A percentile compares a stretch with the other conserved stretches of the same genome.
These are phyloP conservation scores for Alternaria sp. DNA, from an alignment of 2,329 filamentous ascomycete genomes.

Conservation along the genomic window DNA sequence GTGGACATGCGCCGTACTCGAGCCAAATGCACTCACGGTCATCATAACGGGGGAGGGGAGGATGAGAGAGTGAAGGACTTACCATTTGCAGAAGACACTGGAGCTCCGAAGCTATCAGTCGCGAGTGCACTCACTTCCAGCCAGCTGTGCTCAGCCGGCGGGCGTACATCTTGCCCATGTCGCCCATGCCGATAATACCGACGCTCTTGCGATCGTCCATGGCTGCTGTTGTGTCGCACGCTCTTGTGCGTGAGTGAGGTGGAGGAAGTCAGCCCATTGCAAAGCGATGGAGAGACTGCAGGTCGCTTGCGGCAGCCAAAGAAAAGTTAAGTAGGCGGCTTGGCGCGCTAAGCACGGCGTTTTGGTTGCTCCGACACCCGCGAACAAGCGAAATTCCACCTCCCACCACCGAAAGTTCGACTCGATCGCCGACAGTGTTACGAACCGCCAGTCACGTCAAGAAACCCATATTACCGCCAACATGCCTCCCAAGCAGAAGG, in stretches of 20 bases:
- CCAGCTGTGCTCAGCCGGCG: constrained; percentile 85
- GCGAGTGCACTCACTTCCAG: constrained; percentile 78
- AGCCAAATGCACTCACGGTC: constrained; percentile 99
- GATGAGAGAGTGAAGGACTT: constrained; percentile 27
- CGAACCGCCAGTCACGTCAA: constrained; percentile 36
- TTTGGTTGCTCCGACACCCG: constrained; percentile 20
- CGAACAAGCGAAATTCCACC: constrained; percentile 23
- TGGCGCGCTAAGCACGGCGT: constrained; percentile 21
- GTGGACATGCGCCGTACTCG: constrained; percentile 80
- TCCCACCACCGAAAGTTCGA: constrained; percentile 25
- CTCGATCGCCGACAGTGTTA: constrained; percentile 28
- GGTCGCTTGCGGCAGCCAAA: constrained; percentile 15
- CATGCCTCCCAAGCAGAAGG: constrained; percentile 91
- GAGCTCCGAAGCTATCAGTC: constrained; percentile 18
- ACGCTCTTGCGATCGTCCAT: constrained; percentile 74
- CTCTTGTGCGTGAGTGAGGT: constrained; percentile 28
- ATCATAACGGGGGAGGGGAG: constrained; percentile 68
- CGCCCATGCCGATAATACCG: constrained; percentile 97
- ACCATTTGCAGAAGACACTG: constrained; percentile 26
- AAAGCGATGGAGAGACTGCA: constrained; percentile 15
- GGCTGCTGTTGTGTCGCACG: constrained; percentile 36
- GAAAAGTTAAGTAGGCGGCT: constrained; percentile 25
- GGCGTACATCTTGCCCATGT: constrained; percentile 99
- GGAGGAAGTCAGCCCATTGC: constrained; percentile 40
- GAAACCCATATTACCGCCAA: constrained; percentile 38